Conservation (phyloP, 106 monocot genomes). For the Gastrodia elata region DNA sequence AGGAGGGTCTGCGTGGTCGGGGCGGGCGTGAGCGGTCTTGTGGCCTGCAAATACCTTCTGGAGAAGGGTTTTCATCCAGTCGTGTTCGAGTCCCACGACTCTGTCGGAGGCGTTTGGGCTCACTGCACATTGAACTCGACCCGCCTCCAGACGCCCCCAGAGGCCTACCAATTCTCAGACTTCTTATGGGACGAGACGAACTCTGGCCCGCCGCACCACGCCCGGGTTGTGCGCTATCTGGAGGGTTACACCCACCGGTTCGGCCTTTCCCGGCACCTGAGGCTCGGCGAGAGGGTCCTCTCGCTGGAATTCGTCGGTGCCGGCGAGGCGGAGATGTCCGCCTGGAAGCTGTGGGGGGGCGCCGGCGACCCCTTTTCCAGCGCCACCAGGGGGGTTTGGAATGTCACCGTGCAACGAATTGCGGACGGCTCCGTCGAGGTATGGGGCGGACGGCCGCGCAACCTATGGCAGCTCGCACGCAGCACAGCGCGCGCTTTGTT, state of each 20-base stretch:
- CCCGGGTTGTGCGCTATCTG: conserved; percentile 29
- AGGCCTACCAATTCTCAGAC: conserved; percentile 36
- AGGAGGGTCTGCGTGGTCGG: conserved; percentile 40
- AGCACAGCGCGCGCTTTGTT: background rate
- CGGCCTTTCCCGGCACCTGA: conserved; percentile 14
- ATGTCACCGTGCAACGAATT: conserved; percentile 12
- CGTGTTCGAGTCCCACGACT: conserved; percentile 28
- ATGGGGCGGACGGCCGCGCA: too few relatives aligned
- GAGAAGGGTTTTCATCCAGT: conserved; percentile 25
- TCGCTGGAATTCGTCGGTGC: conserved; percentile 26
- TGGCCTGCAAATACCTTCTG: conserved; percentile 28
- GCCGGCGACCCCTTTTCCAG: conserved; percentile 23
- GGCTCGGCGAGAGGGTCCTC: conserved; percentile 21
- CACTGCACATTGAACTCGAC: conserved; percentile 23
- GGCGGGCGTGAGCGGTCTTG: conserved; percentile 48
- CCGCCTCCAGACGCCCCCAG: conserved; percentile 36
- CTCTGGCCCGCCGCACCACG: conserved; percentile 18
- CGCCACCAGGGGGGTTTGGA: conserved; percentile 28
- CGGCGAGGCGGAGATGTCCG: conserved; percentile 21
- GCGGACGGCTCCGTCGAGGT: background rate
- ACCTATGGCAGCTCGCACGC: background rate
- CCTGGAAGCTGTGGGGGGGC: conserved; percentile 38
- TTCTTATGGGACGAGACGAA: conserved; percentile 32
- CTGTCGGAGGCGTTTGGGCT: conserved; percentile 47
- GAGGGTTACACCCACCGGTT: conserved; percentile 26